A percentile compares a stretch with the other conserved stretches of the same genome.
Conservation (phyloP, 108 stramenopile species). For the Skeletonema menzelii region DNA sequence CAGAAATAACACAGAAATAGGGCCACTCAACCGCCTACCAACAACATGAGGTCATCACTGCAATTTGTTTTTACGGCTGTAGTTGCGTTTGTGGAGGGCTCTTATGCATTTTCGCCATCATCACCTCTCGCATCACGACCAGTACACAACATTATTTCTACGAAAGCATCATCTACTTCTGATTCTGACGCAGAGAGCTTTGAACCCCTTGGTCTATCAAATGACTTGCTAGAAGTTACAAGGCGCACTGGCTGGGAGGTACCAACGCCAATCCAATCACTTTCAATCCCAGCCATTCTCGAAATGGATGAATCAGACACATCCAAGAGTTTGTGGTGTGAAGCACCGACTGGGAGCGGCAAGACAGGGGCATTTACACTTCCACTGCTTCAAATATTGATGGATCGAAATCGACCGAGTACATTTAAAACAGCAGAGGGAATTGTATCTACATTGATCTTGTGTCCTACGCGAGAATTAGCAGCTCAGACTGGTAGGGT, state of each 20-base stretch:
- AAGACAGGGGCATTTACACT: slow-evolving; percentile 92
- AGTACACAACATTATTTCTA: background rate
- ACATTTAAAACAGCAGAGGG: slow-evolving; percentile 4
- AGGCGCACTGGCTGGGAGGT: slow-evolving; percentile 47
- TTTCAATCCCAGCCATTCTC: slow-evolving; percentile 72
- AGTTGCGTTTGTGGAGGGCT: background rate
- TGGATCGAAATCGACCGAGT: slow-evolving; percentile 29
- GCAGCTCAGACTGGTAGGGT: slow-evolving; percentile 83
- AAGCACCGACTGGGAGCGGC: slow-evolving; percentile 70
- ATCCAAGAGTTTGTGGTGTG: slow-evolving; percentile 63
- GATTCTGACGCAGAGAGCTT: background rate
- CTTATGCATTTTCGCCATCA: background rate
- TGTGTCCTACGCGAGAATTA: slow-evolving; percentile 95
- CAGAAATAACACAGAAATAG: background rate
- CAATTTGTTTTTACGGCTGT: background rate
- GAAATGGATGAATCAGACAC: slow-evolving; percentile 20
- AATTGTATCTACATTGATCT: slow-evolving; percentile 62
- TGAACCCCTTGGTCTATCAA: slow-evolving; percentile 31
- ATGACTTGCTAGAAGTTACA: slow-evolving; percentile 18
- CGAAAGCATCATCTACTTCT: background rate
- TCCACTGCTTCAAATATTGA: slow-evolving; percentile 79
- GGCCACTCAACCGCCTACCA: background rate
- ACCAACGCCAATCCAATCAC: slow-evolving; percentile 70
- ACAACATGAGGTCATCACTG: background rate
- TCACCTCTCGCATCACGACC: background rate